Base-by-base conservation (phyloP, 2,329 filamentous ascomycete species). In the Aotearoamyces nothofagi region DNA sequence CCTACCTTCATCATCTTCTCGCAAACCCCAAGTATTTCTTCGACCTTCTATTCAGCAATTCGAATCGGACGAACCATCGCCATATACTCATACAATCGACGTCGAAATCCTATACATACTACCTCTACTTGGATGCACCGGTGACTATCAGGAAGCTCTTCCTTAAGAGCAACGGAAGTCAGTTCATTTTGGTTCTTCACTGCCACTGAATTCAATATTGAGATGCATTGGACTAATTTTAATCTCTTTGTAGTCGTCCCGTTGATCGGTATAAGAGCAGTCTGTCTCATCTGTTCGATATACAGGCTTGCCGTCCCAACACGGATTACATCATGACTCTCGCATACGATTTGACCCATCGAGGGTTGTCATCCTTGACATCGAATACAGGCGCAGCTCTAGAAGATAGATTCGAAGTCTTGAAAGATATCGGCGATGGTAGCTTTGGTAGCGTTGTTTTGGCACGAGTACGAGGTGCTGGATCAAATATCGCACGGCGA, bases 371-470 rank as follows among this genome's bases (percentile, higher is more conserved):
- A 32, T 60, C 61, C 52, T 47, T 65, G 57, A 55, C 62, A 35
- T 47, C 50, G 39, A 45, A 54, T 39, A 53, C 54, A 29, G 56
- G 52, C 22, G 46, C 76, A 57, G 68, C 73, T 30, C 71, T 98
- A 30, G 86, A 94, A 52, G 90, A 98, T 51, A 76, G 86, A 43
- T 98, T 94, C 52, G 87, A 98, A 56, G 76, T 98, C 31, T 61
- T 98, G 51, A 98, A 96, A 58, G 90, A 98, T 49, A 92, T 98
- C 52, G 90, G 90, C 27, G 90, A 98, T 71, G 90, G 90, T 42
- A 96, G 90, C 60, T 98, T 98, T 52, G 90, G 90, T 34, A 96
- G 84, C 50, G 90, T 98, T 39, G 79, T 81, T 34, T 66, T 98
- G 38, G 90, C 87, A 43, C 74, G 90, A 53, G 86, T 93, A 40